Conservation (phyloP, 192 early-diverging fungal genomes). For the Chytriomyces confervae region DNA sequence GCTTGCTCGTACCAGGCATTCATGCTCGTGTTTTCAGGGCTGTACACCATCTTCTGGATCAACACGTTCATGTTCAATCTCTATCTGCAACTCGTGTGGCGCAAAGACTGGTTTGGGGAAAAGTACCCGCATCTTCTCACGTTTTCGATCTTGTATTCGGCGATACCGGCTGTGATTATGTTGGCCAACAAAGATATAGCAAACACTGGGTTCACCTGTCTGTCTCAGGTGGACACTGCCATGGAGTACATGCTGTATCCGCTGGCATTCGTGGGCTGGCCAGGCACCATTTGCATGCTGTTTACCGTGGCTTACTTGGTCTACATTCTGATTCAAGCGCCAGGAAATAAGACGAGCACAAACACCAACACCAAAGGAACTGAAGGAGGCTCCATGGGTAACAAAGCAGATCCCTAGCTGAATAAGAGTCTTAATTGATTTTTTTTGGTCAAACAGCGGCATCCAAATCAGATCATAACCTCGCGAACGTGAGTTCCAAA, state of each 20-base stretch:
- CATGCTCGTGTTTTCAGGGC: neutral
- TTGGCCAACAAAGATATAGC: neutral
- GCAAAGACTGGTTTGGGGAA: neutral
- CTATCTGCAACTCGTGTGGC: slow-evolving; percentile 3
- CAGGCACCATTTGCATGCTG: neutral
- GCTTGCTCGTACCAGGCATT: neutral
- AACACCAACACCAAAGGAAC: neutral
- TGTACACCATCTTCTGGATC: neutral
- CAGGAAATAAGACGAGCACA: neutral
- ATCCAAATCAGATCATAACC: no score
- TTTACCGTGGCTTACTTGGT: slow-evolving; percentile 6
- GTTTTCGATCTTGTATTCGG: neutral
- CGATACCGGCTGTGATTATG: neutral
- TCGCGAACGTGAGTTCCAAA: neutral
- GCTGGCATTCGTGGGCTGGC: slow-evolving; percentile 11
- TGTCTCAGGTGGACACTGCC: neutral
- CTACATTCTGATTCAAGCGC: neutral
- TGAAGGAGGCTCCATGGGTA: neutral
- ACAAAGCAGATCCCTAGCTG: neutral
- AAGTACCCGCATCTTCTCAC: neutral
- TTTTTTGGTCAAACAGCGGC: neutral
- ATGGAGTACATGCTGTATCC: slow-evolving; percentile 1
- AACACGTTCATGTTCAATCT: neutral
- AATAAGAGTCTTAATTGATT: neutral
- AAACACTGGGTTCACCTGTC: neutral